Base-by-base conservation (phyloP, 169 alveolate genomes). In the Cryptosporidium meleagridis region DNA sequence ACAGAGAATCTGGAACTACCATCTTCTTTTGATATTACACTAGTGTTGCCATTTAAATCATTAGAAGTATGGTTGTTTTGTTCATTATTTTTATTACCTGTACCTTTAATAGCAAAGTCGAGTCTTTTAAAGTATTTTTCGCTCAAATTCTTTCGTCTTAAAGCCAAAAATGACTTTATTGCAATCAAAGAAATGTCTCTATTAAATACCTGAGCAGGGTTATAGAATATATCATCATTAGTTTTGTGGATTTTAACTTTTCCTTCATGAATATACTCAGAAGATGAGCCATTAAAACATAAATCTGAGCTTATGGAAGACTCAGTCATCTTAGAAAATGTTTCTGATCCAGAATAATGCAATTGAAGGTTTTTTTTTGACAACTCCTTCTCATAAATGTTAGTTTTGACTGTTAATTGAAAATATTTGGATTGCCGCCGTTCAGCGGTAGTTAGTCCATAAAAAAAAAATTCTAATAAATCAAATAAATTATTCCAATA, bases 161-260 rank as follows among this genome's bases (percentile, higher is more conserved):
- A 21, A 10, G 45, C 29, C n/a, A 65, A 65, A 65, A 80, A 80
- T 31, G 89, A 59, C 45, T 80, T 80, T 31, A 80, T 80, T 65
- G 33, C 89, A 48, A 80, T 65, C 16, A 80, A 18, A 10, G 98
- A 95, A 70, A 97, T 85, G 75, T 97, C 99, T 35, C 99, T 93
- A 91, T 97, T 97, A 91, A 96, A 97, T 52, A 96, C 98, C 84
- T 97, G 98, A 9, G 98, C 97, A 33, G 97, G 97, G 86, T 97
- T 97, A 86, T 95, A 95, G 86, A 95, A 95, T 26, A 95, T 69
- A 51, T 93, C 94, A 45, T 92, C 67, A 35, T 92, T 91, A 39
- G 85, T 87, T 72, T 93, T 93, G 75, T 87, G 75, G 35, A 95
- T 94, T 70, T 69, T 85, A 51, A 91, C 96, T 51, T 91, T 85